Evolutionary conservation across 2,329 filamentous ascomycete genomes (phyloP), one percentile per base, ranked within the genome.

Genomic region (Dothideomycetes sp.): DNA sequence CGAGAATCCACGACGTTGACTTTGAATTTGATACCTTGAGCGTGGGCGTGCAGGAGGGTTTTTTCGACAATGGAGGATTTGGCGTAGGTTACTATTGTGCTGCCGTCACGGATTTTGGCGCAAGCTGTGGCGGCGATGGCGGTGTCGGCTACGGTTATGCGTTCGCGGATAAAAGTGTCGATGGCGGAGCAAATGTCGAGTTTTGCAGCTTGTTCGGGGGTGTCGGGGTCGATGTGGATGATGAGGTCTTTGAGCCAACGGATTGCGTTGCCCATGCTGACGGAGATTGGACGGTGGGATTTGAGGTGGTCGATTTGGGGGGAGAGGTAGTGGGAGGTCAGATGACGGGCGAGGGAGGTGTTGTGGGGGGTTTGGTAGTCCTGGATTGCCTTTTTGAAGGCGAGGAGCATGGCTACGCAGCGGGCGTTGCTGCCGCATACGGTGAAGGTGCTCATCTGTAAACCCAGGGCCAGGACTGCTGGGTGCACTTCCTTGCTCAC

Each of bases 191-290:
- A 78, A 10, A 98, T 74, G 18, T 78, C 69, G 43, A 79, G 73
- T 65, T 94, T 95, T 18, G 88, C 88, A 33, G 84, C 78, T 15
- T 76, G 67, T 58, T 98, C 89, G 20, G 84, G 78, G 2, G 82
- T 76, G 51, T 88, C 83, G 28, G 89, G 86, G 53, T 95, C 87
- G 44, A 95, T 80, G 52, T 86, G 86, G 53, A 85, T 83, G 57
- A 98, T 89, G 54, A 86, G 78, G 33, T 94, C 77, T 68, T 98
- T 98, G 35, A 98, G 73, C 72, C 87, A 89, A 41, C 91, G 78
- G 57, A 98, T 94, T 24, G 87, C 87, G 60, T 96, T 98, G 46
- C 91, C 91, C 80, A 96, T 94, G 47, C 85, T 86, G 63, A 94
- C 91, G 50, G 85, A 93, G 64, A 98, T 84, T 23, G 91, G 88